Evolutionary conservation across 306 rosid genomes (phyloP).

Genomic region (Fagus sylvatica): DNA sequence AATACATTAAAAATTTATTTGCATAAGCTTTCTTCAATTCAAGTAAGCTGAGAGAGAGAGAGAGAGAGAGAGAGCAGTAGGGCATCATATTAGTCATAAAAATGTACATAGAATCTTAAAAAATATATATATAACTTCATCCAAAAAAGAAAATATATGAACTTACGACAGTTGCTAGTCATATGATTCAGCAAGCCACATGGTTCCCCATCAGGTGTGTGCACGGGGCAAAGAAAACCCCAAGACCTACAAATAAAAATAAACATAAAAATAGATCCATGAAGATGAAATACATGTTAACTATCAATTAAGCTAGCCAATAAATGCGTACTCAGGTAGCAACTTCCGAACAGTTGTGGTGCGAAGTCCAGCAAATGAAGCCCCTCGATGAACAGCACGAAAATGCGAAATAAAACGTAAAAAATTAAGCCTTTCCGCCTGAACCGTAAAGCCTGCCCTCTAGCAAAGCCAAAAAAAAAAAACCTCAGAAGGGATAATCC

Average conservation of each 20-base stretch:
- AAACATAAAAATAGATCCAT: constrained; percentile 12
- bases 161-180: constrained; percentile 78
- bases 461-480: constrained; percentile 39
- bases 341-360: constrained; percentile 94
- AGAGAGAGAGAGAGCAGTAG: not conserved
- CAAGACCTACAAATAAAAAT: constrained; percentile 61
- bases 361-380: constrained; percentile 94
- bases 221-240: constrained; percentile 99
- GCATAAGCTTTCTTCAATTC: not conserved
- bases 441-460: constrained; percentile 88
- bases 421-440: constrained; percentile 86
- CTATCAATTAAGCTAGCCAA: constrained; percentile 14
- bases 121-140: not conserved
- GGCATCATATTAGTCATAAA: not conserved
- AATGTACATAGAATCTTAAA: not conserved
- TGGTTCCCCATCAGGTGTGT: constrained; percentile 99
- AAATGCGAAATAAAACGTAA: constrained; percentile 89
- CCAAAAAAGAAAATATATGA: not conserved
- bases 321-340: constrained; percentile 78
- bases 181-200: constrained; percentile 97
- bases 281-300: not conserved
- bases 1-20: not conserved
- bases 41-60: not conserved
- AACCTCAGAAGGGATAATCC: constrained; percentile 1
- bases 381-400: constrained; percentile 97